Percentiles rank a stretch among this genome's conserved stretches.
These are phyloP conservation scores for Cercospora canescens DNA, from an alignment of 2,329 filamentous ascomycete species.

Conservation along the genomic window DNA sequence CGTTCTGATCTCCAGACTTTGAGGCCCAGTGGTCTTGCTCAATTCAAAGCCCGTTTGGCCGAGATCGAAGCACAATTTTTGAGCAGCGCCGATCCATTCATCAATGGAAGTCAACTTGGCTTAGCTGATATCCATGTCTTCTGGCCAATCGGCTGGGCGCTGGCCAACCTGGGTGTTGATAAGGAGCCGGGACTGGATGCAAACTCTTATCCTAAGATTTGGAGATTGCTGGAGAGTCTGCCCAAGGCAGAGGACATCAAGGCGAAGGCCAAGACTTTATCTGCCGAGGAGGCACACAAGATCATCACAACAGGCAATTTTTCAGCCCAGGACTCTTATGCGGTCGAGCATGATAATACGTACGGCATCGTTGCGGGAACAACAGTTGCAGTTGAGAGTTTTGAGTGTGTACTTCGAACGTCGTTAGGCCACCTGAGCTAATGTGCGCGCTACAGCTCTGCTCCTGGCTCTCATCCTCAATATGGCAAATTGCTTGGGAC, in stretches of 20 bases:
- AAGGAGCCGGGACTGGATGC: conserved; percentile 28
- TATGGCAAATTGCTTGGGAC: conserved; percentile 32
- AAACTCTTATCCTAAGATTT: conserved; percentile 29
- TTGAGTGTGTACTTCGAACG: conserved; percentile 27
- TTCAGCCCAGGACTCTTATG: conserved; percentile 17
- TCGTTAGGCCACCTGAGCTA: not conserved
- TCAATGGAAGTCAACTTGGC: conserved; percentile 24
- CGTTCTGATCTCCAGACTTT: conserved; percentile 26
- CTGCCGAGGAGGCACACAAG: conserved; percentile 29
- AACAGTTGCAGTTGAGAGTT: conserved; percentile 29
- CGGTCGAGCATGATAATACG: conserved; percentile 24
- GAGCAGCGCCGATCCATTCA: conserved; percentile 23
- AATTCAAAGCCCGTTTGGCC: conserved; percentile 22
- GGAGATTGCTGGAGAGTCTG: conserved; percentile 28
- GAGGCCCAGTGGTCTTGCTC: conserved; percentile 26
- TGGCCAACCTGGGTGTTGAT: conserved; percentile 24
- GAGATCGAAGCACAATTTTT: conserved; percentile 29
- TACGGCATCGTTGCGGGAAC: conserved; percentile 25
- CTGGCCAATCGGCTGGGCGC: conserved; percentile 29
- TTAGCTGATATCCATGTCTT: conserved; percentile 32
- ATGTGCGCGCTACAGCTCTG: conserved; percentile 18
- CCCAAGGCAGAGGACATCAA: conserved; percentile 17
- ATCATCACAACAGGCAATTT: conserved; percentile 23
- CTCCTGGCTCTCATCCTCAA: conserved; percentile 31
- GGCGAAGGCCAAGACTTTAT: conserved; percentile 21